Evolutionary conservation across 495 filamentous ascomycete genomes (phyloP), one percentile per base, ranked within the genome.

Genomic region (Xylaria sp.): DNA sequence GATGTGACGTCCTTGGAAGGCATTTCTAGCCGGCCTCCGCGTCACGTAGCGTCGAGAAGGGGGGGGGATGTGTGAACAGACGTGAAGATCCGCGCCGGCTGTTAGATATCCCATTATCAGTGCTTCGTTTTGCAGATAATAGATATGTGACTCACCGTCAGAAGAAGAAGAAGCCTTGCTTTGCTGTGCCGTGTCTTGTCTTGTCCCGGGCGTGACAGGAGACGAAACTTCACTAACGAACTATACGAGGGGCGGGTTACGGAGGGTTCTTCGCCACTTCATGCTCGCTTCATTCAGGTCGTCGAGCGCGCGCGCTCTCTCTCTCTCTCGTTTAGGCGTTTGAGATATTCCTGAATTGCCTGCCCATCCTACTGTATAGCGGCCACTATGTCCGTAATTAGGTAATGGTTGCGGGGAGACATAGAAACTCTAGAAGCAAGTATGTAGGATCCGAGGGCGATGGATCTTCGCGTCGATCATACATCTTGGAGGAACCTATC

Each of bases 381-480:
- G 37, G 2, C 12, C 7, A 37, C 57, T 59, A 11, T 31, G 11
- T 3, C 21, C 57, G n/a, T 21, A 17, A 59, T 35, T 37, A 59
- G 57, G 57, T 37, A 59, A 59, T 17, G 31, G 31, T n/a, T 59
- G n/a, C 19, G 21, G 57, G 17, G 12, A 29, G 35, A 21, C 29
- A 59, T 37, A 37, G 59, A 62, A 62, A 35, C 5, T 43, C 37
- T 41, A 9, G 59, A 62, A 17, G 5, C 37, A 43, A 59, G 21
- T 4, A 8, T 37, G 35, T 3, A 37, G 37, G 21, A 62, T 62
- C 59, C 17, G 37, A 62, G 35, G 57, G 59, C 37, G 59, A 33
- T 7, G 59, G 59, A 62, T 40, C 35, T 62, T 43, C 59, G 21
- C 59, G 59, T 29, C 59, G 59, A 62, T 62, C 59, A 40, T 43